Evolutionary conservation across 1,139 yeast genomes (phyloP), one percentile per base, ranked within the genome.

Genomic region (Yamadazyma atmosphaerica): DNA sequence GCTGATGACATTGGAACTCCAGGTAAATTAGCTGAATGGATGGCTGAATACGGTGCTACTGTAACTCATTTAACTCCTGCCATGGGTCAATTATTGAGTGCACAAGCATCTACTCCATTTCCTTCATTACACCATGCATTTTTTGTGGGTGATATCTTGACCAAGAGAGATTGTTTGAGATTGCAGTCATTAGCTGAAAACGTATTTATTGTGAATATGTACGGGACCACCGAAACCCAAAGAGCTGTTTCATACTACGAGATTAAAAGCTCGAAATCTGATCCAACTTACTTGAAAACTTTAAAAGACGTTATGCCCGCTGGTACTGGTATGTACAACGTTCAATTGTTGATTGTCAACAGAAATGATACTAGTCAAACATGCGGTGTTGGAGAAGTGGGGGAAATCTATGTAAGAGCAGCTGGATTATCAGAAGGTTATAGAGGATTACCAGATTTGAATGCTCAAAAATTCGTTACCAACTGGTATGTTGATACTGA

Each of bases 171-270:
- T 63, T 92, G 98, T 64, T 69, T 87, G 51, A 79, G 97, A 57
- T 74, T 94, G 52, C 98, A 94, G 62, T 79, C 92, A 2, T 74
- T 94, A 54, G 98, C 98, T 7, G 82, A 83, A 56, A 90, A 92
- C 56, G 95, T 88, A 37, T 72, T 67, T 57, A 90, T 94, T 58
- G 95, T 94, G 48, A 94, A 94, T 65, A 94, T 94, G 99, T 94
- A 94, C 61, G 99, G 99, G 56, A 94, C 98, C 29, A 94, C 99
- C 9, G 99, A 94, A 66, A 94, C 98, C 12, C 99, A 94, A 69
- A 80, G 98, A 60, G 89, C 98, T 2, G 99, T 94, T 14, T 89
- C 98, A 0, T 94, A 79, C 65, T 94, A 81, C 63, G 95, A 88
- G 59, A 90, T 94, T 46, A 81, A 87, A 38, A 81, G 95, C 24